Conservation (phyloP, 2,329 filamentous ascomycete genomes). For the Capronia coronata region DNA sequence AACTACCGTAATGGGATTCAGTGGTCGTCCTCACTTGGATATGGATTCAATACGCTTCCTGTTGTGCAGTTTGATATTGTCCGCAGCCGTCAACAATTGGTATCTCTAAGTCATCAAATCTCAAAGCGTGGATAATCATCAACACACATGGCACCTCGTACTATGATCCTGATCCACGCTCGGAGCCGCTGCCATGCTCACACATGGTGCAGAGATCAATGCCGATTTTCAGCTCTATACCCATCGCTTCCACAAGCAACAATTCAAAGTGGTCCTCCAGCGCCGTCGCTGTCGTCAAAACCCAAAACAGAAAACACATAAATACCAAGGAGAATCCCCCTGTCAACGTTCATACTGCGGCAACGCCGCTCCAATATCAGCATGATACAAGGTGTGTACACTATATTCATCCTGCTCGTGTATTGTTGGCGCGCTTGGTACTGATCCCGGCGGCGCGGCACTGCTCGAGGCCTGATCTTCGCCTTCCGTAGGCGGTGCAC, state of each 20-base stretch:
- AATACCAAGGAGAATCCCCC: background rate
- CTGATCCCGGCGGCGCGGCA: conserved; percentile 11
- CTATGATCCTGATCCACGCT: too few relatives aligned
- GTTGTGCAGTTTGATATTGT: too few relatives aligned
- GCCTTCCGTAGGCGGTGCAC: conserved; percentile 47
- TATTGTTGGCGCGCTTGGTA: conserved; percentile 50
- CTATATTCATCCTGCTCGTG: conserved; percentile 52
- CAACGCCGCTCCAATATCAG: conserved; percentile 37
- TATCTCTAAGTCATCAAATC: too few relatives aligned
- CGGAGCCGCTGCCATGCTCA: too few relatives aligned
- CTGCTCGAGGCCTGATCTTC: conserved; percentile 23
- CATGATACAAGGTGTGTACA: conserved; percentile 34
- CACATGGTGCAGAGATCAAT: too few relatives aligned
- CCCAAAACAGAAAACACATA: conserved; percentile 3
- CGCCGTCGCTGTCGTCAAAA: conserved; percentile 22
- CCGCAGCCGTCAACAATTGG: too few relatives aligned
- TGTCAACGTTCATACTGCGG: conserved; percentile 41
- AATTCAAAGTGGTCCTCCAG: conserved; percentile 9
- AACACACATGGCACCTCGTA: too few relatives aligned
- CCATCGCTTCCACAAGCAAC: background rate
- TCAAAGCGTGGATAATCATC: too few relatives aligned
- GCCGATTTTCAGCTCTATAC: background rate
- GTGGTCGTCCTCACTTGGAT: too few relatives aligned
- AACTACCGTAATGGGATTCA: too few relatives aligned
- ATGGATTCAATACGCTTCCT: too few relatives aligned